A percentile compares a stretch with the other conserved stretches of the same genome.
Evolutionary conservation across 768 basidiomycete species (phyloP).

Genomic region (Aureoboletus auriporus): DNA sequence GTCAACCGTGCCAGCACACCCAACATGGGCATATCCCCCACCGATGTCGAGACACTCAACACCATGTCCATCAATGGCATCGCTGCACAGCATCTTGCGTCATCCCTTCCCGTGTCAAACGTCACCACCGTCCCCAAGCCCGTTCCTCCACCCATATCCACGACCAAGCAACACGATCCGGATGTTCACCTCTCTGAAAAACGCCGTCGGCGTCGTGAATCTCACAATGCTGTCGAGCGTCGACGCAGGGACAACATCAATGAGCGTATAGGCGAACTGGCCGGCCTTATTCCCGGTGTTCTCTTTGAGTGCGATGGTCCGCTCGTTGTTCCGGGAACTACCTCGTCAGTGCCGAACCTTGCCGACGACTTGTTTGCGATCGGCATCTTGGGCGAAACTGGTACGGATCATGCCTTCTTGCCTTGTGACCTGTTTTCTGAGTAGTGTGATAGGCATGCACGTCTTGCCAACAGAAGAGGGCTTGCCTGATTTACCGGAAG

Average conservation of each 20-base stretch:
- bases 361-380: slow-evolving; percentile 21
- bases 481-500: slow-evolving; percentile 27
- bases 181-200: slow-evolving; percentile 68
- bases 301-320: slow-evolving; percentile 59
- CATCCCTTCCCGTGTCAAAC: slow-evolving; percentile 13
- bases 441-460: slow-evolving; percentile 16
- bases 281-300: slow-evolving; percentile 84
- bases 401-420: slow-evolving; percentile 4
- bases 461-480: slow-evolving; percentile 23
- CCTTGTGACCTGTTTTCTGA: neutral
- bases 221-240: slow-evolving; percentile 90
- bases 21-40: slow-evolving; percentile 24
- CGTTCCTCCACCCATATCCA: slow-evolving; percentile 1
- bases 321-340: slow-evolving; percentile 12
- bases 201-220: slow-evolving; percentile 73
- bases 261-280: slow-evolving; percentile 89
- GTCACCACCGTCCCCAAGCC: slow-evolving; percentile 14
- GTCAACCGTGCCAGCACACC: slow-evolving; percentile 13
- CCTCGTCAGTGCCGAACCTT: slow-evolving; percentile 5
- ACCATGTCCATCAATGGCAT: slow-evolving; percentile 15
- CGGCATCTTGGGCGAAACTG: slow-evolving; percentile 17
- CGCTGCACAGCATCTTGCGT: slow-evolving; percentile 18
- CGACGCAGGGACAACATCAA: slow-evolving; percentile 90
- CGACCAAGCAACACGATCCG: slow-evolving; percentile 11
- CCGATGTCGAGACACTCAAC: slow-evolving; percentile 22